Base-by-base conservation (phyloP, 2,329 filamentous ascomycete genomes). In the Penicillium sp. region DNA sequence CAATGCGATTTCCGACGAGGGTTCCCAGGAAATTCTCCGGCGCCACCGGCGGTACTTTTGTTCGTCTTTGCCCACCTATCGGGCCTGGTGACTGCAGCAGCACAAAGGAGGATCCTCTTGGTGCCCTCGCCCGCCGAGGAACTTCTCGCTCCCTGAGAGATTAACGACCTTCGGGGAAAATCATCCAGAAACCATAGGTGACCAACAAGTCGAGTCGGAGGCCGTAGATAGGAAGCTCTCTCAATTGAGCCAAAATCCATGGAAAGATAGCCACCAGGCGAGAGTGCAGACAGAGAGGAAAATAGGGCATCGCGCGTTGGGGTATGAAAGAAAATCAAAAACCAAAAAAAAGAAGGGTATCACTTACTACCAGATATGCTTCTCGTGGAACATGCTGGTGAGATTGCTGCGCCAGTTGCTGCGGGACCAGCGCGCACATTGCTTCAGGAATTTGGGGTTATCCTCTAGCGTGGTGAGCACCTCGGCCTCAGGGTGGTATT, bases 361-460 rank as follows among this genome's bases (percentile, higher is more conserved):
- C 60, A 87, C 92, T 89, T 85, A 97, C 93, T 80, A 88, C 87
- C 91, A 92, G 72, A 97, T 91, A 73, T 92, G 86, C 74, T 89
- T 83, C 79, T 97, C 94, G 65, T 87, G 86, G 66, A 94, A 85
- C 73, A 97, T 84, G 77, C 92, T 97, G 55, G 92, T 97, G 78
- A 92, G 89, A 78, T 98, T 98, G 82, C 93, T 97, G 74, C 94
- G 86, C 94, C 94, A 98, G 79, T 98, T 98, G 83, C 93, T 97
- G 72, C 94, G 88, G 46, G 95, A 93, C 94, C 94, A 98, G 52
- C 94, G 87, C 51, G 94, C 87, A 78, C 94, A 98, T 79, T 98
- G 94, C 74, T 92, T 94, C 65, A 98, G 82, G 73, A 96, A 98
- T 73, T 93, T 96, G 59, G 85, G 82, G 74, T 93, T 90, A 75